Conservation (phyloP, 2,329 filamentous ascomycete species). For the Parafenestella ontariensis region DNA sequence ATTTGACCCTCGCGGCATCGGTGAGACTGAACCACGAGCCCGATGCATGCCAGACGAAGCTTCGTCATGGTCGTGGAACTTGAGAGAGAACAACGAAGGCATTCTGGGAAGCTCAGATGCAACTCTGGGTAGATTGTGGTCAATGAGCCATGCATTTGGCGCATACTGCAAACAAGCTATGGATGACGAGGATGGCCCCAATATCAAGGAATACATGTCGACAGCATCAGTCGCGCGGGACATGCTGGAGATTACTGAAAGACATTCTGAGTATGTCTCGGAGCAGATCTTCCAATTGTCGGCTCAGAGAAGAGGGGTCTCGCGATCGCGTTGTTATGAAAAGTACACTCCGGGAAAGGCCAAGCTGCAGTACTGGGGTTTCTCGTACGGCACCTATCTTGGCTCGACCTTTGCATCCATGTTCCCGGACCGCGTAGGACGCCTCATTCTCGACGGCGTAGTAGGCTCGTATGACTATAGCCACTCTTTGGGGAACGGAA, state of each 20-base stretch:
- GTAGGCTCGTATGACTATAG: slow-evolving; percentile 49
- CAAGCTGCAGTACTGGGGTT: slow-evolving; percentile 55
- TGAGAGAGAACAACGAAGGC: slow-evolving; percentile 49
- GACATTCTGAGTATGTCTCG: slow-evolving; percentile 47
- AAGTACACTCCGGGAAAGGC: slow-evolving; percentile 18
- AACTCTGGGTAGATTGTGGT: slow-evolving; percentile 51
- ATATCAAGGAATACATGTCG: slow-evolving; percentile 54
- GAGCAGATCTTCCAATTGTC: slow-evolving; percentile 7
- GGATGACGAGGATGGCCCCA: slow-evolving; percentile 34
- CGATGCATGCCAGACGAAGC: slow-evolving; percentile 43
- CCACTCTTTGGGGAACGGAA: slow-evolving; percentile 48
- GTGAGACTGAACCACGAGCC: slow-evolving; percentile 42
- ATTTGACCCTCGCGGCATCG: slow-evolving; percentile 56
- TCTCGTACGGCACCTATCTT: slow-evolving; percentile 58
- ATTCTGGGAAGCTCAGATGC: slow-evolving; percentile 52
- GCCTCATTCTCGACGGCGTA: slow-evolving; percentile 55
- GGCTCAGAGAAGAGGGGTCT: background rate
- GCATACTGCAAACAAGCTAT: slow-evolving; percentile 33
- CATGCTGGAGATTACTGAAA: slow-evolving; percentile 59
- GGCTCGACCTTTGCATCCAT: slow-evolving; percentile 49
- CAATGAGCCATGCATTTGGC: slow-evolving; percentile 49
- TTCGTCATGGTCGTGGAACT: slow-evolving; percentile 45
- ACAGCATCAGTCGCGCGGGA: slow-evolving; percentile 58
- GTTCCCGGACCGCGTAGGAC: slow-evolving; percentile 47
- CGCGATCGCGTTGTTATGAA: background rate